Evolutionary conservation across 306 rosid genomes (phyloP).

Genomic region (Ceratonia siliqua): DNA sequence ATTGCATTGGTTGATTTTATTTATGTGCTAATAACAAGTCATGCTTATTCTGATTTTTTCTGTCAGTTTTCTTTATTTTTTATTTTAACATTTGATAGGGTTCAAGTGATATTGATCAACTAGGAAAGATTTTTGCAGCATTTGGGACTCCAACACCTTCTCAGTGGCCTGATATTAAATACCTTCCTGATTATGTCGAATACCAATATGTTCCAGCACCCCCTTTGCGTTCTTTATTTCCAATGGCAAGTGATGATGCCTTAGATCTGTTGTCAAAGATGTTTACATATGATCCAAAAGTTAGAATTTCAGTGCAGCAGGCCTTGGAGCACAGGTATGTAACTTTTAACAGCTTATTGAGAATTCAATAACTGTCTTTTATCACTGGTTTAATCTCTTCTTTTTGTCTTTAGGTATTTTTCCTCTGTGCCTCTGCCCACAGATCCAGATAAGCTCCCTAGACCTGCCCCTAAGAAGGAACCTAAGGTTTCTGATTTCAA

Average conservation of each 20-base stretch:
- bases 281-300: slow-evolving; percentile 92
- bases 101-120: slow-evolving; percentile 88
- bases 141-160: slow-evolving; percentile 86
- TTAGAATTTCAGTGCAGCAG: slow-evolving; percentile 78
- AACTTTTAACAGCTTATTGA: slow-evolving; percentile 14
- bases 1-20: background rate
- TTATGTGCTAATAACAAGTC: slow-evolving; percentile 14
- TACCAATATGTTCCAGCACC: slow-evolving; percentile 84
- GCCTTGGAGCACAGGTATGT: slow-evolving; percentile 85
- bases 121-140: slow-evolving; percentile 87
- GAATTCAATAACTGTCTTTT: slow-evolving; percentile 14
- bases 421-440: slow-evolving; percentile 76
- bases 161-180: slow-evolving; percentile 89
- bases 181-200: slow-evolving; percentile 88
- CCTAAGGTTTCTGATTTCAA: slow-evolving; percentile 55
- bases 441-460: slow-evolving; percentile 77
- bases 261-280: slow-evolving; percentile 84
- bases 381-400: slow-evolving; percentile 19
- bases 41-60: slow-evolving; percentile 8
- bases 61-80: slow-evolving; percentile 15
- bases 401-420: slow-evolving; percentile 62
- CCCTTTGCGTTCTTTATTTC: slow-evolving; percentile 73
- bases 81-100: slow-evolving; percentile 53
- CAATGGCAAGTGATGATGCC: slow-evolving; percentile 84
- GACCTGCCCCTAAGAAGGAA: slow-evolving; percentile 86